These are phyloP conservation scores for Fonsecaea nubica DNA, from an alignment of 2,329 filamentous ascomycete species.

Conservation along the genomic window DNA sequence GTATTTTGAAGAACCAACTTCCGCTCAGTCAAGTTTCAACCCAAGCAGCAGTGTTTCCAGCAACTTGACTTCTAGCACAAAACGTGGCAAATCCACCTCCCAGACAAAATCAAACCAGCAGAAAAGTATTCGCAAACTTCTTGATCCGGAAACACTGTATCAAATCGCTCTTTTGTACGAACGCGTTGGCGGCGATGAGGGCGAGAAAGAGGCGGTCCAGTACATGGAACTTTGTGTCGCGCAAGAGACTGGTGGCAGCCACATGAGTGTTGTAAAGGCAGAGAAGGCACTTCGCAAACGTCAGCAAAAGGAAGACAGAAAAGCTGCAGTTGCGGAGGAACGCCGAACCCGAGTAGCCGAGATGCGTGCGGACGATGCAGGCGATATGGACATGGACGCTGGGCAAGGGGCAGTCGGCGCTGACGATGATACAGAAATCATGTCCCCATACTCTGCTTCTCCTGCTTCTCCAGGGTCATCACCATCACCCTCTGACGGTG, in stretches of 20 bases:
- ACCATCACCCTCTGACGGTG: slow-evolving; percentile 37
- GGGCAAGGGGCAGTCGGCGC: slow-evolving; percentile 44
- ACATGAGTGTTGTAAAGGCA: slow-evolving; percentile 40
- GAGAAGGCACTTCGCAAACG: slow-evolving; percentile 32
- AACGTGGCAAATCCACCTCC: slow-evolving; percentile 16
- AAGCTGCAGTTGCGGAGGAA: slow-evolving; percentile 27
- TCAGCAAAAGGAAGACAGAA: slow-evolving; percentile 27
- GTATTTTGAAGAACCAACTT: slow-evolving; percentile 73
- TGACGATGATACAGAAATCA: slow-evolving; percentile 45
- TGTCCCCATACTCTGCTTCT: slow-evolving; percentile 25
- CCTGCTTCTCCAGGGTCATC: slow-evolving; percentile 19
- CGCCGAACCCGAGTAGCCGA: slow-evolving; percentile 20
- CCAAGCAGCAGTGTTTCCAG: slow-evolving; percentile 27
- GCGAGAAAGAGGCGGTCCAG: slow-evolving; percentile 76
- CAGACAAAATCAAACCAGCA: slow-evolving; percentile 21
- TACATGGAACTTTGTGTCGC: slow-evolving; percentile 97
- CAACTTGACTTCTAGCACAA: slow-evolving; percentile 5
- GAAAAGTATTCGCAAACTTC: slow-evolving; percentile 54
- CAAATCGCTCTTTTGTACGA: slow-evolving; percentile 93
- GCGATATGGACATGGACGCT: slow-evolving; percentile 16
- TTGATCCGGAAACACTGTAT: slow-evolving; percentile 89
- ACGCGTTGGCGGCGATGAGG: slow-evolving; percentile 66
- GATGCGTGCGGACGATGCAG: slow-evolving; percentile 22
- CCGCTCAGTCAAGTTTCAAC: slow-evolving; percentile 40
- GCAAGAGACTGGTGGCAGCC: slow-evolving; percentile 78